Evolutionary conservation across 805 yeast genomes (phyloP).

Genomic region (Tetrapisispora nanseiensis): DNA sequence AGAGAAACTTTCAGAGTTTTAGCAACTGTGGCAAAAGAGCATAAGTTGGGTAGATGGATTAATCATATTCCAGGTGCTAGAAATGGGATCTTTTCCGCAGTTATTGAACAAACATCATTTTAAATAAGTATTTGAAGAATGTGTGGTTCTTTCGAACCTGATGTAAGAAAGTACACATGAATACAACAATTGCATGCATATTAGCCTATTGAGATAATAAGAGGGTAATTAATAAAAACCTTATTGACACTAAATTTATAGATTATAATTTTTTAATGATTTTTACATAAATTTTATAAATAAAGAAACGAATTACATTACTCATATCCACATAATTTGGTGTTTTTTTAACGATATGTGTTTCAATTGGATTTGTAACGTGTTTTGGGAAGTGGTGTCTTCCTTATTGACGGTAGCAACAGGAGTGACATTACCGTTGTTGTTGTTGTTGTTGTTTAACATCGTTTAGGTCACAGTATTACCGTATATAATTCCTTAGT

Average conservation of each 20-base stretch:
- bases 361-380: too few species aligned
- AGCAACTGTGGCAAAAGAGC: constrained; percentile 75
- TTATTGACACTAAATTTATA: background rate
- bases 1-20: constrained; percentile 45
- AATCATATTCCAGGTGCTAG: constrained; percentile 53
- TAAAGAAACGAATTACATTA: background rate
- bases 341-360: background rate
- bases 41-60: constrained; percentile 81
- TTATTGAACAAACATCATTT: constrained; percentile 32
- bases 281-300: background rate
- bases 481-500: too few species aligned
- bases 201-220: background rate
- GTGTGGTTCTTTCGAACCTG: background rate
- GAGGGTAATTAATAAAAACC: background rate
- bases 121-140: background rate
- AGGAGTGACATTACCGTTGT: too few species aligned
- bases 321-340: too few species aligned
- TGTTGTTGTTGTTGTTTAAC: too few species aligned
- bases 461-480: too few species aligned
- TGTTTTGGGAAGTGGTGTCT: too few species aligned
- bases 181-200: constrained; percentile 1
- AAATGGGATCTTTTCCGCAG: constrained; percentile 58
- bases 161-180: background rate
- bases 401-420: too few species aligned
- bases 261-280: background rate